Evolutionary conservation across 1,139 yeast genomes (phyloP).

Genomic region (Candida neerlandica): DNA sequence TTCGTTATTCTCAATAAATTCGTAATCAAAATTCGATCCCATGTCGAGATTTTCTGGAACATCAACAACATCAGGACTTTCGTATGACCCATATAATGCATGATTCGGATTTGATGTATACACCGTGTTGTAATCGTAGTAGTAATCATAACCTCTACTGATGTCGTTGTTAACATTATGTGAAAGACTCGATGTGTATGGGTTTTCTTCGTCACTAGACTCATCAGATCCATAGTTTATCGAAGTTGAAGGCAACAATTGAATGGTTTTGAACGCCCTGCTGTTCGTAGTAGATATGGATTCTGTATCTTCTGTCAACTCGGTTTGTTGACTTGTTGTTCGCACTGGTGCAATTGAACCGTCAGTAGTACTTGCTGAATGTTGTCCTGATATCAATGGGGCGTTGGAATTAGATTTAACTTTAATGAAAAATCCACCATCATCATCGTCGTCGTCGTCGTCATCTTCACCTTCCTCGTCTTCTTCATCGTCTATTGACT

Average conservation of each 20-base stretch:
- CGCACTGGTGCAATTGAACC: conserved; percentile 7
- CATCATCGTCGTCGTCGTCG: conserved; percentile 25
- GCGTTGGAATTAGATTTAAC: conserved; percentile 49
- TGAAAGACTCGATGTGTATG: conserved; percentile 63
- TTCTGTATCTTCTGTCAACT: conserved; percentile 30
- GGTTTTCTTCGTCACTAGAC: conserved; percentile 57
- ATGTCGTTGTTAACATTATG: conserved; percentile 71
- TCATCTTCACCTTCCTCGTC: conserved; percentile 27
- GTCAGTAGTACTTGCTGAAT: conserved; percentile 9
- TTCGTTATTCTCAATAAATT: conserved; percentile 25
- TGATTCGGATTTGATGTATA: conserved; percentile 62
- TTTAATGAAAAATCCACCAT: conserved; percentile 70
- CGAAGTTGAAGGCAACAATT: conserved; percentile 78
- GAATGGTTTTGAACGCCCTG: conserved; percentile 58
- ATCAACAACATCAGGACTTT: conserved; percentile 45
- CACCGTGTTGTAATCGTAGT: conserved; percentile 86
- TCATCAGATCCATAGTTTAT: conserved; percentile 79
- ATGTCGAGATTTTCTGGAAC: conserved; percentile 47
- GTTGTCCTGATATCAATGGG: conserved; percentile 15
- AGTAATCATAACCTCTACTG: conserved; percentile 76
- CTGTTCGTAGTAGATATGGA: conserved; percentile 28
- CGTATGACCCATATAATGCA: conserved; percentile 36
- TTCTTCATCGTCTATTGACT: conserved; percentile 21
- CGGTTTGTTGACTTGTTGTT: conserved; percentile 13
- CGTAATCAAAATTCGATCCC: conserved; percentile 45